phyloP scores from a whole-genome alignment of 495 filamentous ascomycete genomes.

The Penicillium ochrochloron region DNA sequence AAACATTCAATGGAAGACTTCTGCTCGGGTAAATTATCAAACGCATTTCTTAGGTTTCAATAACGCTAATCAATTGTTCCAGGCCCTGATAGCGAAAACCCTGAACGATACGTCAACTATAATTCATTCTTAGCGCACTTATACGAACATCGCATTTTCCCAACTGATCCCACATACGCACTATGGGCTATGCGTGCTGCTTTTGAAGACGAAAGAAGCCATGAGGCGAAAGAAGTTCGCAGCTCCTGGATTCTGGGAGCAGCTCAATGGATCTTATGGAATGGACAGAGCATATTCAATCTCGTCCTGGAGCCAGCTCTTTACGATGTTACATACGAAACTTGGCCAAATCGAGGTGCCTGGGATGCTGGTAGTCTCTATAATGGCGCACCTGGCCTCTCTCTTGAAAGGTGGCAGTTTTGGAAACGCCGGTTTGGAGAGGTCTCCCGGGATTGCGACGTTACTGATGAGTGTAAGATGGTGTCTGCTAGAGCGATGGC shows the following conservation, averaged over 20 bases:
- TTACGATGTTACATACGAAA: slow-evolving; percentile 8
- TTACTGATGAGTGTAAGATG: slow-evolving; percentile 8
- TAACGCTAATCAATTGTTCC: neutral
- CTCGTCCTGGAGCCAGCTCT: slow-evolving; percentile 8
- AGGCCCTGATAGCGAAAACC: slow-evolving; percentile 4
- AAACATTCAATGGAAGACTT: slow-evolving; percentile 2
- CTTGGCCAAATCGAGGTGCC: slow-evolving; percentile 3
- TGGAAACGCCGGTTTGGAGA: slow-evolving; percentile 4
- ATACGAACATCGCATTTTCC: slow-evolving; percentile 10
- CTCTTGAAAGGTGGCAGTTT: slow-evolving; percentile 11
- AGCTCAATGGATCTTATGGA: slow-evolving; percentile 13
- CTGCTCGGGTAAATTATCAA: neutral
- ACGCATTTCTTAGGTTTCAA: neutral
- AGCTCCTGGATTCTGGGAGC: slow-evolving; percentile 12
- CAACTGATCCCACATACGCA: slow-evolving; percentile 10
- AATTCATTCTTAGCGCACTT: slow-evolving; percentile 14
- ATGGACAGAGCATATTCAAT: slow-evolving; percentile 10
- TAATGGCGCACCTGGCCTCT: neutral
- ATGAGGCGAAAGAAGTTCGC: neutral
- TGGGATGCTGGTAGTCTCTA: slow-evolving; percentile 7
- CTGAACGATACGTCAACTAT: slow-evolving; percentile 7
- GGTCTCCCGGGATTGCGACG: neutral
- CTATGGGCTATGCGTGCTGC: slow-evolving; percentile 15
- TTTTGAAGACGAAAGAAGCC: slow-evolving; percentile 5
- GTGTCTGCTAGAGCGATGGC: slow-evolving; percentile 3